Evolutionary conservation across 129 eudicot species (phyloP).

Genomic region (Arctium minus): DNA sequence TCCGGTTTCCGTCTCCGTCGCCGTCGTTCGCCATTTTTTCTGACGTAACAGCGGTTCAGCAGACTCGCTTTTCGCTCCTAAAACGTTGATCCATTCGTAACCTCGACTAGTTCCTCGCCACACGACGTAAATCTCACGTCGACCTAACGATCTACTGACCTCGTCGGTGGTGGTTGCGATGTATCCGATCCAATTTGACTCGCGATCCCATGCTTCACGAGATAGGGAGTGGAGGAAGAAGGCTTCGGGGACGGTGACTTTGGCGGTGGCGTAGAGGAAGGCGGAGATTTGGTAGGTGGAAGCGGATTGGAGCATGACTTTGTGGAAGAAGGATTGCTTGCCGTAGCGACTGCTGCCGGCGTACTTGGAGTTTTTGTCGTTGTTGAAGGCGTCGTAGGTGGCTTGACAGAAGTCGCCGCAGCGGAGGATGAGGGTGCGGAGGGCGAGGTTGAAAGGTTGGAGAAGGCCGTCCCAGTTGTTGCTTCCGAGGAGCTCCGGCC

Average conservation of each 20-base stretch:
- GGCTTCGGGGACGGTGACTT: slow-evolving; percentile 41
- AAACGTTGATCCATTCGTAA: slow-evolving; percentile 77
- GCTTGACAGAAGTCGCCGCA: slow-evolving; percentile 84
- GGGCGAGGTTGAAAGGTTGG: slow-evolving; percentile 30
- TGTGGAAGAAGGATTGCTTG: slow-evolving; percentile 50
- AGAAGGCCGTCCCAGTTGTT: slow-evolving; percentile 33
- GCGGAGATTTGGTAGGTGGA: slow-evolving; percentile 47
- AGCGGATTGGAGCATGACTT: slow-evolving; percentile 55
- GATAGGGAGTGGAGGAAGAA: slow-evolving; percentile 60
- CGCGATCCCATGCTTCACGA: slow-evolving; percentile 85
- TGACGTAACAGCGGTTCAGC: slow-evolving; percentile 44
- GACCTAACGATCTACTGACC: slow-evolving; percentile 44
- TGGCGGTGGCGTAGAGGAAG: slow-evolving; percentile 83
- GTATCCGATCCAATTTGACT: slow-evolving; percentile 87
- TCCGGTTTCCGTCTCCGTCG: background rate
- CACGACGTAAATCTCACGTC: slow-evolving; percentile 74
- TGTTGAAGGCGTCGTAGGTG: slow-evolving; percentile 81
- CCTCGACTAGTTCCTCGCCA: slow-evolving; percentile 72
- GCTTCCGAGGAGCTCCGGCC: slow-evolving; percentile 38
- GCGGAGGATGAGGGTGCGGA: slow-evolving; percentile 33
- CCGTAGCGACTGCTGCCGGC: slow-evolving; percentile 83
- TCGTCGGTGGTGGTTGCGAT: slow-evolving; percentile 64
- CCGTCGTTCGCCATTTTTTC: background rate
- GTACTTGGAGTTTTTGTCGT: slow-evolving; percentile 62
- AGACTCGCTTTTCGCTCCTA: slow-evolving; percentile 58